These are phyloP conservation scores for Clavaria fumosa DNA, from an alignment of 768 basidiomycete genomes.

Conservation along the genomic window DNA sequence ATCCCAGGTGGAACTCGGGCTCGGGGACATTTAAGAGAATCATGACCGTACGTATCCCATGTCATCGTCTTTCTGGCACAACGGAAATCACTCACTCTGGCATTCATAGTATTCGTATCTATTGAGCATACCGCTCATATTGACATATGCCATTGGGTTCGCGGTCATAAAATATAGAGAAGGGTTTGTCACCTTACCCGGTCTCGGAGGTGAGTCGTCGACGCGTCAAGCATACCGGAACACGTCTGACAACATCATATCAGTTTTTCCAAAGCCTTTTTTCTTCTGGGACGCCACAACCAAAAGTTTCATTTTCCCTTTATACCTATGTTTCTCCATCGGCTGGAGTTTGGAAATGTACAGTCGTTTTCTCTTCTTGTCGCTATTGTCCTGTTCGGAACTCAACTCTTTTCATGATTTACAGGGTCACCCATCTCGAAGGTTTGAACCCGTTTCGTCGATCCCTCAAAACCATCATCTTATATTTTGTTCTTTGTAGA, in stretches of 20 bases:
- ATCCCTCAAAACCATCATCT: neutral
- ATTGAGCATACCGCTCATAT: slow-evolving; percentile 42
- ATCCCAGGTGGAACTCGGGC: slow-evolving; percentile 61
- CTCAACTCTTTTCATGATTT: slow-evolving; percentile 1
- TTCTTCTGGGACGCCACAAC: slow-evolving; percentile 35
- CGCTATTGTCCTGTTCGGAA: no score
- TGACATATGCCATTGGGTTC: slow-evolving; percentile 45
- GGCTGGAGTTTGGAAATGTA: slow-evolving; percentile 70
- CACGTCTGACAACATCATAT: slow-evolving; percentile 2
- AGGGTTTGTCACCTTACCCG: slow-evolving; percentile 36
- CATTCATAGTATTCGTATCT: slow-evolving; percentile 52
- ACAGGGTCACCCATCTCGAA: slow-evolving; percentile 67
- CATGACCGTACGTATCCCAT: slow-evolving; percentile 51
- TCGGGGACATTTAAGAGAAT: slow-evolving; percentile 71
- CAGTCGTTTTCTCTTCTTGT: slow-evolving; percentile 12
- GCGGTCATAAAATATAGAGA: slow-evolving; percentile 58
- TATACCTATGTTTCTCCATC: slow-evolving; percentile 46
- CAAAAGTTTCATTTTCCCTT: slow-evolving; percentile 41
- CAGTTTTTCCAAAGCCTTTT: slow-evolving; percentile 55
- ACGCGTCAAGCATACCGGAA: neutral
- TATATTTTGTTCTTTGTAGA: slow-evolving; percentile 26
- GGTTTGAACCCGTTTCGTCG: slow-evolving; percentile 24
- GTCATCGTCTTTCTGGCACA: neutral
- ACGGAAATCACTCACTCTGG: neutral
- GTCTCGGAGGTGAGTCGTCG: slow-evolving; percentile 37